A percentile compares a stretch with the other conserved stretches of the same genome.
These are phyloP conservation scores for Claviceps quebecensis DNA, from an alignment of 2,329 filamentous ascomycete genomes.

Conservation along the genomic window DNA sequence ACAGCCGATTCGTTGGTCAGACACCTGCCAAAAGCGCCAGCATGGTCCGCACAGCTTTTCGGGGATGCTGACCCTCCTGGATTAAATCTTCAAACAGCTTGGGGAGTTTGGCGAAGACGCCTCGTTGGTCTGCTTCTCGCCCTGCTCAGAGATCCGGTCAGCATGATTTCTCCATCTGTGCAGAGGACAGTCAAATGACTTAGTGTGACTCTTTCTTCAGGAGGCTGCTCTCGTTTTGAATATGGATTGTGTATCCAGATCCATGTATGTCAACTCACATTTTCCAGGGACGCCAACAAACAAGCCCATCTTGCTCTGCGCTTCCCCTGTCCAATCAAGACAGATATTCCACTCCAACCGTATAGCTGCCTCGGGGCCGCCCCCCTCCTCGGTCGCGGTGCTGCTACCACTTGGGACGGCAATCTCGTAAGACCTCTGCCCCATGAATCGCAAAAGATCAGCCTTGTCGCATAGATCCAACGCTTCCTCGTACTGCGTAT, in stretches of 20 bases:
- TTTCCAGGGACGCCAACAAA: conserved; percentile 43
- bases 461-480: conserved; percentile 12
- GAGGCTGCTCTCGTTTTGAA: too few relatives aligned
- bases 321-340: conserved; percentile 64
- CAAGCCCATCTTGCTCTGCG: conserved; percentile 41
- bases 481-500: conserved; percentile 8
- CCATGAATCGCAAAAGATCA: conserved; percentile 40
- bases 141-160: conserved; percentile 25
- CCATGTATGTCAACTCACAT: conserved; percentile 36
- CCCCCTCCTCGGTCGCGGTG: conserved; percentile 13
- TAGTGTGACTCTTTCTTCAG: too few relatives aligned
- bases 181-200: too few relatives aligned
- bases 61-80: conserved; percentile 37
- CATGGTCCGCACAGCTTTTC: conserved; percentile 43
- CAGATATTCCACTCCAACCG: conserved; percentile 48
- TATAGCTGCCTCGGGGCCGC: conserved; percentile 25
- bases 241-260: too few relatives aligned
- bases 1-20: conserved; percentile 3
- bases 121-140: conserved; percentile 43
- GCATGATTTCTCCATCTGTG: background rate
- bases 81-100: conserved; percentile 47
- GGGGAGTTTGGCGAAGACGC: conserved; percentile 43
- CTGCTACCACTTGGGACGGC: conserved; percentile 17
- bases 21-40: conserved; percentile 45
- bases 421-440: conserved; percentile 34